Base-by-base conservation (phyloP, 805 yeast genomes). In the Yamadazyma tumulicola region DNA sequence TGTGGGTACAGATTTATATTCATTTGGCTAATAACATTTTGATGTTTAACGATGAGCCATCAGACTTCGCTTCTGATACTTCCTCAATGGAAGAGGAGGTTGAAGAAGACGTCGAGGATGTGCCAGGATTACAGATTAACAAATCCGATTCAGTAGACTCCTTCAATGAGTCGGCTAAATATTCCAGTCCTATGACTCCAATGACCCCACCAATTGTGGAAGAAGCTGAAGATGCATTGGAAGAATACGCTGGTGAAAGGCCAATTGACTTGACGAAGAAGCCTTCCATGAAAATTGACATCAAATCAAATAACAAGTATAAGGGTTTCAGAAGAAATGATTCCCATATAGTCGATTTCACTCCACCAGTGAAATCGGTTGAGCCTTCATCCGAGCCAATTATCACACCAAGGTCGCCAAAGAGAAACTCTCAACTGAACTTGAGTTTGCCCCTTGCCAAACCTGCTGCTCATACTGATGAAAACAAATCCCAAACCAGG, bases 251-350 rank as follows among this genome's bases (percentile, higher is more conserved):
- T 16, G 31, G 28, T 13, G 38, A 37, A 31, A 43, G 32, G 24
- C 42, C 42, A 10, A 22, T 32, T 28, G 39, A 33, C 26, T 40
- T 38, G 12, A 32, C 35, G n/a, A 43, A 29, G 36, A 32, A 35
- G 14, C 39, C 39, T 12, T 38, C 45, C 10, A 30, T 43, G 6
- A 41, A 43, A 38, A 19, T 43, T 17, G 33, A 43, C 28, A 33
- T 43, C 15, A 38, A 32, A 23, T 38, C 45, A 10, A 43, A 43
- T 26, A 38, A 41, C n/a, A 65, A 61, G 37, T 67, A 67, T 47
- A 58, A 46, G 38, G 72, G 72, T 1, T 67, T 67, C 48, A 64
- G 72, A 55, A 55, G 71, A 51, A 59, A 57, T 39, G 50, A 40
- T 27, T 46, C 43, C 12, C 31, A 31, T 35, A 40, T 44, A 15